phyloP scores from a whole-genome alignment of 768 basidiomycete species.

The Trametes punicea region DNA sequence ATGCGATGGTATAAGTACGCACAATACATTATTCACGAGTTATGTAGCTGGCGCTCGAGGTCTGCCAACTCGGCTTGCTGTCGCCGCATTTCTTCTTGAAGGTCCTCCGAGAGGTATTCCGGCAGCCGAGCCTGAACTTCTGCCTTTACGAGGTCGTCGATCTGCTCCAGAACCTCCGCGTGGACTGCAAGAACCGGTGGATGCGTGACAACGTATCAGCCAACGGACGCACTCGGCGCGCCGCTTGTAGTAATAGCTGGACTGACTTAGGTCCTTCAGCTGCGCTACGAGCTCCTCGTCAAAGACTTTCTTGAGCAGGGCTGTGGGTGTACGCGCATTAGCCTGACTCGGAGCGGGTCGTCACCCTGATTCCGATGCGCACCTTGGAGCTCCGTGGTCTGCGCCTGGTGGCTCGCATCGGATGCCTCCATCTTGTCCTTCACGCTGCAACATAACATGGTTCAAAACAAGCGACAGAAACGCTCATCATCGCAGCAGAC shows the following conservation, averaged over 20 bases:
- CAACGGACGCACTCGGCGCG: no score
- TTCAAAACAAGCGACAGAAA: no score
- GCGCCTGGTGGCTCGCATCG: not conserved
- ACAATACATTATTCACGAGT: not conserved
- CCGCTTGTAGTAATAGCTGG: not conserved
- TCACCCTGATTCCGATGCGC: no score
- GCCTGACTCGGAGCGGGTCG: no score
- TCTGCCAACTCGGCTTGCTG: constrained; percentile 45
- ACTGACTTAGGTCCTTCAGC: constrained; percentile 44
- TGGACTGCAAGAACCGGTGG: constrained; percentile 38
- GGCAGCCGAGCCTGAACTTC: constrained; percentile 49
- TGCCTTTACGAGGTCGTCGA: constrained; percentile 49
- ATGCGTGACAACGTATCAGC: not conserved
- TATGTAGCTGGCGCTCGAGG: constrained; percentile 43
- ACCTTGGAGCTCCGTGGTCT: constrained; percentile 50
- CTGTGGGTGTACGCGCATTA: constrained; percentile 32
- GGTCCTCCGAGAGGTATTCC: constrained; percentile 42
- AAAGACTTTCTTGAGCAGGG: constrained; percentile 45
- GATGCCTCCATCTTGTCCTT: not conserved
- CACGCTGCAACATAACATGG: no score
- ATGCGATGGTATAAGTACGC: not conserved
- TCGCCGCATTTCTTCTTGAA: constrained; percentile 47
- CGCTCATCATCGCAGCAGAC: no score
- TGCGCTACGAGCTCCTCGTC: constrained; percentile 42
- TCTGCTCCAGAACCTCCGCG: constrained; percentile 43